phyloP scores from a whole-genome alignment of 768 basidiomycete species.

The Podaxis sp. region DNA sequence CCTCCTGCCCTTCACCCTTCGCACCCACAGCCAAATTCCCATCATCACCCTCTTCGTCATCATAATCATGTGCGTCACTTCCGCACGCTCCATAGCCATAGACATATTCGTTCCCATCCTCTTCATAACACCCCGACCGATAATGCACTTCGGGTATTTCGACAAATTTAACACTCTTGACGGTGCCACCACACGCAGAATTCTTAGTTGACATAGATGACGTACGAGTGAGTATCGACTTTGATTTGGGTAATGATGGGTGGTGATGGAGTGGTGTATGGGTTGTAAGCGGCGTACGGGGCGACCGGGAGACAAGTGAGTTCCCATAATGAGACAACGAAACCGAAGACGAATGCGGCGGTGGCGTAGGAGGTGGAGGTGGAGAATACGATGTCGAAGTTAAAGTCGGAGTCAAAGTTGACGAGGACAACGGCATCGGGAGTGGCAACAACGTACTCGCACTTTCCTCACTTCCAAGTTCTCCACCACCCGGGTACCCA shows the following conservation, averaged over 20 bases:
- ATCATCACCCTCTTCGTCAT: constrained; percentile 6
- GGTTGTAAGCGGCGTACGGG: background rate
- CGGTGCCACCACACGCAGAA: constrained; percentile 29
- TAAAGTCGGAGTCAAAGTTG: background rate
- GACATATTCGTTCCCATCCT: constrained; percentile 16
- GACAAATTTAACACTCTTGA: constrained; percentile 70
- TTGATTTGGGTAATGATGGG: constrained; percentile 28
- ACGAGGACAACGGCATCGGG: background rate
- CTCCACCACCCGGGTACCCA: background rate
- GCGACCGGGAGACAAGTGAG: constrained; percentile 3
- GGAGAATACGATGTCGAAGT: background rate
- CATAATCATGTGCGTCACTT: background rate
- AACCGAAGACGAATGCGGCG: constrained; percentile 11
- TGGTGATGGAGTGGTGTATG: constrained; percentile 14
- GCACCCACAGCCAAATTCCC: constrained; percentile 8
- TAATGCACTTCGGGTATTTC: constrained; percentile 65
- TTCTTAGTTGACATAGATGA: constrained; percentile 47
- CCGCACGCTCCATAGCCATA: background rate
- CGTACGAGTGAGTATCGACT: constrained; percentile 60
- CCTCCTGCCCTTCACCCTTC: constrained; percentile 14
- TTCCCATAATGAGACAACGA: constrained; percentile 15
- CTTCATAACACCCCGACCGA: constrained; percentile 13
- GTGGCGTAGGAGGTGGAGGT: background rate
- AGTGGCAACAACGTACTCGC: background rate
- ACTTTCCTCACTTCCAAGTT: background rate